Base-by-base conservation (phyloP, 2,329 filamentous ascomycete species). In the Fusarium siculi region DNA sequence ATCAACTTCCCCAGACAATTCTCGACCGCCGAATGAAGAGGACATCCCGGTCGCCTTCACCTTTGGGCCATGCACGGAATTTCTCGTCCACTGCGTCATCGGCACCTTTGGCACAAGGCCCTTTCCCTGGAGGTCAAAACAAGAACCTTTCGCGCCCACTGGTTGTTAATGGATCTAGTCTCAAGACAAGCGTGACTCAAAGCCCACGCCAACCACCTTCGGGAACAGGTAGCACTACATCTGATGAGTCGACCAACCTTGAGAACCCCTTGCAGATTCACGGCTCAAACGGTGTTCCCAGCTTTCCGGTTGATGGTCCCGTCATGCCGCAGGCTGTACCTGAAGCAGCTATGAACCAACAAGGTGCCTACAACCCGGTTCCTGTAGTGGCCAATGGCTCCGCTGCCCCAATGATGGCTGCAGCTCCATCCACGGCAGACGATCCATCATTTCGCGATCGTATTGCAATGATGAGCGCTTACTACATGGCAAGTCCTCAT, bases 11-110 rank as follows among this genome's bases (percentile, higher is more conserved):
- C 0, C 88, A 88, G 74, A 84, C 85, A 16, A 84, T 89, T 30
- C 81, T 89, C 11, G 87, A 89, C 60, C 83, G 86, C 30, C 81
- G 87, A 43, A 88, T 89, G 79, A 84, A 84, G 73, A 83, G 87
- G 42, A 85, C 85, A 5, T 89, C 88, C 5, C 84, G 87, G 19
- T 90, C 88, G 9, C 88, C 87, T 18, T 90, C 88, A 7, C 88
- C 88, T 1, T 79, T 88, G 4, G 86, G 87, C 7, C 87, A 88
- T 65, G 79, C 81, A 47, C 84, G 87, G 53, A 82, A 84, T 3
- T 82, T 84, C 37, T 85, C 86, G 1, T 75, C 81, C 0, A 84
- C 82, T 8, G 83, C 81, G 28, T 80, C 81, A 44, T 82, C 84
- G 2, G 80, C 83, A 1, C 81, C 85, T 5, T 74, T 84, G n/a